Evolutionary conservation across 768 basidiomycete genomes (phyloP).

Genomic region (Coprinellus aureogranulatus): DNA sequence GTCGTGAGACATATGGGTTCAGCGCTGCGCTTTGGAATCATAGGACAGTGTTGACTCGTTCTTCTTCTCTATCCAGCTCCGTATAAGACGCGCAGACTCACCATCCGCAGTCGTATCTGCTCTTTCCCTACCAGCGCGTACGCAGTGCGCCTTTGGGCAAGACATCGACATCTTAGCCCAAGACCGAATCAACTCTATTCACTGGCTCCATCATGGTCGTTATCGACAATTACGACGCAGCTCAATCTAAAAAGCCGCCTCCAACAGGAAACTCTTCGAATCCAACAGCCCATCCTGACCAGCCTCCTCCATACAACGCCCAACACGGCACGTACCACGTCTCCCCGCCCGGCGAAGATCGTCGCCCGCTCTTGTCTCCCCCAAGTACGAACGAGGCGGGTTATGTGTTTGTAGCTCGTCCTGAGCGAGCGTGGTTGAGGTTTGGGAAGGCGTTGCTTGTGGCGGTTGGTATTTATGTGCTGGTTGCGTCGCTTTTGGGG

Average conservation of each 20-base stretch:
- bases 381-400: not conserved
- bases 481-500: not conserved
- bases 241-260: not conserved
- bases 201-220: not conserved
- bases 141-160: no score
- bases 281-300: not conserved
- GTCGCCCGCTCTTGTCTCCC: not conserved
- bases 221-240: not conserved
- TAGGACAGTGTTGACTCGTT: no score
- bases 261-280: not conserved
- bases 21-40: no score
- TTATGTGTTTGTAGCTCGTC: not conserved
- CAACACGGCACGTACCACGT: not conserved
- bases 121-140: no score
- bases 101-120: no score
- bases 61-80: no score
- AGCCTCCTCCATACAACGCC: not conserved
- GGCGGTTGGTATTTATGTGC: constrained; percentile 4
- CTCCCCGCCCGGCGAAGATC: not conserved
- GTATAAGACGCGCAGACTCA: no score
- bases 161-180: no score
- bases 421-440: constrained; percentile 2
- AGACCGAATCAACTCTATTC: no score
- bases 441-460: constrained; percentile 4
- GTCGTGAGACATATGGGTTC: no score